Base-by-base conservation (phyloP, 2,329 filamentous ascomycete genomes). In the Fusarium sp. region DNA sequence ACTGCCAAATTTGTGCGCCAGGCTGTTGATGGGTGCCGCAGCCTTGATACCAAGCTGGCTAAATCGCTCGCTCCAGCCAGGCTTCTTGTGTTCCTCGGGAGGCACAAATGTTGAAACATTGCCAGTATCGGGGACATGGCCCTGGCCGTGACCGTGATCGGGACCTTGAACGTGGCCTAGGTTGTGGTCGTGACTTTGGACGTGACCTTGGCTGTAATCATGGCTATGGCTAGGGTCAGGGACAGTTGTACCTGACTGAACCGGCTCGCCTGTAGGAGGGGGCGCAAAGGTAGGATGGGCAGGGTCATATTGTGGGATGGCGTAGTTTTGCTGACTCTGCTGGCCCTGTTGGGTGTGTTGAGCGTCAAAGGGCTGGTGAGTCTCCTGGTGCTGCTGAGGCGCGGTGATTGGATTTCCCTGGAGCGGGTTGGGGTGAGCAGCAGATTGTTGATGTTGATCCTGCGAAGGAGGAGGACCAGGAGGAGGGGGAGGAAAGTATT, bases 1-100 rank as follows among this genome's bases (percentile, higher is more conserved):
- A 47, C 80, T 80, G n/a, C 93, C 93, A 37, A 97, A 83, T 79
- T 91, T 93, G 79, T 96, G 93, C 17, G 90, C 92, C 22, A 97
- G 78, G 62, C 85, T 88, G 76, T 97, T 97, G 75, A 97, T 89
- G 4, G 93, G 93, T 1, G 86, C 88, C 7, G 91, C 91, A 6
- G 83, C 83, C 74, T 84, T 83, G 35, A 78, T 72, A 71, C 76
- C 73, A 19, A 79, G 72, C 27, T 72, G 71, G 20, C 74, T 74
- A 53, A 79, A 75, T 22, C 70, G 70, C 35, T 76, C 75, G 30
- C 73, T 64, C 77, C 77, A 78, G 6, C 72, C 72, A 3, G 61
- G 54, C 45, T 74, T 74, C 63, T 74, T 74, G 13, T 69, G 52
- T 43, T 67, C 65, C 41, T 67, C 63, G 1, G 59, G 49, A 19